These are phyloP conservation scores for Pleurotus djamor DNA, from an alignment of 768 basidiomycete species.

Conservation along the genomic window DNA sequence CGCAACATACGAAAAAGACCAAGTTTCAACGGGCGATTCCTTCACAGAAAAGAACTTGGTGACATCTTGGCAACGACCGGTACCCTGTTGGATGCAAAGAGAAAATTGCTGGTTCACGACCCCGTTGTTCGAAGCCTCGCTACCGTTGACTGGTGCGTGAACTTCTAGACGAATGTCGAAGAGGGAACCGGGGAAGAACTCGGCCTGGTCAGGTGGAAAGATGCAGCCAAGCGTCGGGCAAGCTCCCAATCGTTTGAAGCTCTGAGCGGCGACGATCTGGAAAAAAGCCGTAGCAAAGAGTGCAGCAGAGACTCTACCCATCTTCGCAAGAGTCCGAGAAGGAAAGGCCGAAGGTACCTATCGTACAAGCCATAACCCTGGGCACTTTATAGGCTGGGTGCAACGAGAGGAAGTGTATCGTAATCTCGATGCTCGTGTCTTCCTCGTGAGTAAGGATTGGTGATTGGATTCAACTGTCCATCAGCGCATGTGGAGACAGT, in stretches of 20 bases:
- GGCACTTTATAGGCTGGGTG: not conserved
- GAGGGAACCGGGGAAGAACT: constrained; percentile 10
- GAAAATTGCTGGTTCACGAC: constrained; percentile 11
- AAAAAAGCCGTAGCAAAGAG: not conserved
- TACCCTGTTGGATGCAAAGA: constrained; percentile 12
- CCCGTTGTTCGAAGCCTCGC: constrained; percentile 10
- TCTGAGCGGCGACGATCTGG: constrained; percentile 8
- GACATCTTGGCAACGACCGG: constrained; percentile 9
- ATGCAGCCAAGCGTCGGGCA: constrained; percentile 13
- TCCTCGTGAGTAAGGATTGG: not conserved
- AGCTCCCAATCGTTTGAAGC: constrained; percentile 10
- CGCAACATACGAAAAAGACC: constrained; percentile 10
- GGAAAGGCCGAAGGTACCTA: not conserved
- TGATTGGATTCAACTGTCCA: not conserved
- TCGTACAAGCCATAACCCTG: not conserved
- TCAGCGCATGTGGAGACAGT: constrained; percentile 1
- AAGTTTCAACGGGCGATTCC: constrained; percentile 9
- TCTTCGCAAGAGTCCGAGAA: not conserved
- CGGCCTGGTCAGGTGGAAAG: constrained; percentile 14
- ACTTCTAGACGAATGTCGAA: constrained; percentile 14
- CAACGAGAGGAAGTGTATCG: not conserved
- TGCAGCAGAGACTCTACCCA: not conserved
- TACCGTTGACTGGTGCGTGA: constrained; percentile 11
- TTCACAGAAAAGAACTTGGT: constrained; percentile 9
- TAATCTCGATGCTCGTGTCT: not conserved